These are phyloP conservation scores for Erythrobasidium hasegawianum DNA, from an alignment of 1,284 basidiomycete species.

Conservation along the genomic window DNA sequence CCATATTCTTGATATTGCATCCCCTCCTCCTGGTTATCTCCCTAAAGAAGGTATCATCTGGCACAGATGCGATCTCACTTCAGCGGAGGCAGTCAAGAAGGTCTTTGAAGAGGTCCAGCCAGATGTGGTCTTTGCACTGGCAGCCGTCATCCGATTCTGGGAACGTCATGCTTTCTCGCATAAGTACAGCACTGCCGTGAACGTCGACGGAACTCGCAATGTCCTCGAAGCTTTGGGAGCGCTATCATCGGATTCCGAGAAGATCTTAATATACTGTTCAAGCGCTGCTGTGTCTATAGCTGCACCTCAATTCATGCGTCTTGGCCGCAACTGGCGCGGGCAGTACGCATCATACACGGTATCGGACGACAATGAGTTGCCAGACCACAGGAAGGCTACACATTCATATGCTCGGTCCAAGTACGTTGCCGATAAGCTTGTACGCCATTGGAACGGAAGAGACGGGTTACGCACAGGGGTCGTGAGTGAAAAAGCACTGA, in stretches of 20 bases:
- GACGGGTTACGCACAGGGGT: constrained; percentile 16
- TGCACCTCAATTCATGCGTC: constrained; percentile 15
- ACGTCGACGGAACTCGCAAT: constrained; percentile 20
- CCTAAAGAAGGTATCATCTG: constrained; percentile 11
- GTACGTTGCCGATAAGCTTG: constrained; percentile 16
- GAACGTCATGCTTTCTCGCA: constrained; percentile 16
- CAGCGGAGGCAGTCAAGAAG: neutral
- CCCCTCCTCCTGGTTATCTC: neutral
- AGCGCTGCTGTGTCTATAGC: constrained; percentile 16
- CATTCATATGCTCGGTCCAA: constrained; percentile 29
- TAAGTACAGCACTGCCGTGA: constrained; percentile 14
- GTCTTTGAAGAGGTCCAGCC: constrained; percentile 15
- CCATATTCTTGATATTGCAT: constrained; percentile 15
- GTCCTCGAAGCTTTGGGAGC: constrained; percentile 10
- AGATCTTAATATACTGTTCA: constrained; percentile 26
- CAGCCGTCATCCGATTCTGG: constrained; percentile 28
- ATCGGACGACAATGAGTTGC: constrained; percentile 11
- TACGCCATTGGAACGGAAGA: constrained; percentile 7
- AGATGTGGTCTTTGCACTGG: constrained; percentile 29
- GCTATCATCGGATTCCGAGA: neutral
- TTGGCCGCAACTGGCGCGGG: constrained; percentile 16
- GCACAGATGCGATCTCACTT: constrained; percentile 18
- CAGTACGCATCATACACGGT: constrained; percentile 14
- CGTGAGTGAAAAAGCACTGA: too few species aligned
- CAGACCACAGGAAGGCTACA: constrained; percentile 11